phyloP scores from a whole-genome alignment of 2,329 filamentous ascomycete genomes.

The Diaporthe citrichinensis region DNA sequence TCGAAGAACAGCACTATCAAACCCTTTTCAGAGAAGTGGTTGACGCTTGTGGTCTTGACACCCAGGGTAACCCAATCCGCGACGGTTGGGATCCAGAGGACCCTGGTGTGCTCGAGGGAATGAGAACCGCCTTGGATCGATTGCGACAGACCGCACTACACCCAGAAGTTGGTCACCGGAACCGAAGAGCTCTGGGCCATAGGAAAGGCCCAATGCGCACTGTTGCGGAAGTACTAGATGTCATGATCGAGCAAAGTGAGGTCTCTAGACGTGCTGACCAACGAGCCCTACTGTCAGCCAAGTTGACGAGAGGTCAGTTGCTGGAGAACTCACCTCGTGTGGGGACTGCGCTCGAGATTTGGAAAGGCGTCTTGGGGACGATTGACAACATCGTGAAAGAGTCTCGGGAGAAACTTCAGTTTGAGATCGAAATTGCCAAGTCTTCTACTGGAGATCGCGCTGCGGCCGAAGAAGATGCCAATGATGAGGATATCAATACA shows the following conservation, averaged over 20 bases:
- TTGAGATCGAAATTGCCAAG: constrained; percentile 60
- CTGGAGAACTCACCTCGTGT: constrained; percentile 81
- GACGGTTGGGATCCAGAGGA: constrained; percentile 77
- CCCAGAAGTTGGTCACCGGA: constrained; percentile 81
- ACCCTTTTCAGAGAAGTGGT: constrained; percentile 83
- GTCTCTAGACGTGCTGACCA: constrained; percentile 76
- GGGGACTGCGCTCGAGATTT: constrained; percentile 77
- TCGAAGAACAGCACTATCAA: constrained; percentile 92
- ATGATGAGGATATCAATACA: constrained; percentile 47
- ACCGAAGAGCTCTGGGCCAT: constrained; percentile 74
- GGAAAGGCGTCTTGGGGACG: constrained; percentile 70
- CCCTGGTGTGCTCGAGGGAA: constrained; percentile 71
- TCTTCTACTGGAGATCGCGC: constrained; percentile 43
- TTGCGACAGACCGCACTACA: constrained; percentile 89
- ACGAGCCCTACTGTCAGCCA: constrained; percentile 73
- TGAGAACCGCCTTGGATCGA: constrained; percentile 84
- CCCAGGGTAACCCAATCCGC: constrained; percentile 72
- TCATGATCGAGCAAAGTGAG: constrained; percentile 92
- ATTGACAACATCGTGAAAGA: constrained; percentile 69
- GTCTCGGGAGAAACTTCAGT: constrained; percentile 72
- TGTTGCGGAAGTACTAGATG: constrained; percentile 86
- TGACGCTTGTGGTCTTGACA: constrained; percentile 75
- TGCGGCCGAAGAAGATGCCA: constrained; percentile 53
- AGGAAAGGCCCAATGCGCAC: constrained; percentile 80
- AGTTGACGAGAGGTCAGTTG: constrained; percentile 81